Base-by-base conservation (phyloP, 805 yeast species). In the Tetrapisispora arboricola region DNA sequence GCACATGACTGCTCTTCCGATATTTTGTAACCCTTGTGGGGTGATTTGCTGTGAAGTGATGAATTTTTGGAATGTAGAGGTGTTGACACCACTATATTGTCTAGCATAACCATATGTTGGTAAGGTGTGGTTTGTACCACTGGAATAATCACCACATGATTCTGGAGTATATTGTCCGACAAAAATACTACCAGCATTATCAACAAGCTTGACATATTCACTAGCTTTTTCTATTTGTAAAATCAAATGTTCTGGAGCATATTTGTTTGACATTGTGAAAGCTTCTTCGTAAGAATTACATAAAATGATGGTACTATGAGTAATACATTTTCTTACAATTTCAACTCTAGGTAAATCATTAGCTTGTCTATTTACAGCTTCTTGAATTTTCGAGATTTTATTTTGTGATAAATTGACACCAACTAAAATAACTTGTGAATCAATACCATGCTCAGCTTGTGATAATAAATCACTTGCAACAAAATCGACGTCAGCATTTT, bases 31-130 rank as follows among this genome's bases (percentile, higher is more conserved):
- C 18, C 99, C 99, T 60, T 80, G 74, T 42, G 82, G 77, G 1
- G 87, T 80, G 27, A 92, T 85, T 56, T 81, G 85, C 68, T 92
- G 99, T 22, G 95, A 75, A 10, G 99, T 92, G 56, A 92, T 82
- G 66, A 84, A 87, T 65, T 92, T 92, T 64, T 84, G 94, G 78
- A 85, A 92, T 0, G 96, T 87, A 38, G 87, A 80, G 19, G 97
- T 92, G 68, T 92, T 92, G 42, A 88, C 96, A 46, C 99, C 99
- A 49, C 94, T 80, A 67, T 92, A 92, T 75, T 86, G 94, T 67
- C 87, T 81, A 33, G 99, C 97, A 58, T 90, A 92, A 38, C 99
- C 99, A 58, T 92, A 92, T 0, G 99, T 92, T 44, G 99, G 99
- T 54, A 92, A 73, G 0, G 99, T 92, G 67, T 92, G 99, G 72